A percentile compares a stretch with the other conserved stretches of the same genome.
These are phyloP conservation scores for Apiospora sp. DNA, from an alignment of 2,329 filamentous ascomycete species.

Conservation along the genomic window DNA sequence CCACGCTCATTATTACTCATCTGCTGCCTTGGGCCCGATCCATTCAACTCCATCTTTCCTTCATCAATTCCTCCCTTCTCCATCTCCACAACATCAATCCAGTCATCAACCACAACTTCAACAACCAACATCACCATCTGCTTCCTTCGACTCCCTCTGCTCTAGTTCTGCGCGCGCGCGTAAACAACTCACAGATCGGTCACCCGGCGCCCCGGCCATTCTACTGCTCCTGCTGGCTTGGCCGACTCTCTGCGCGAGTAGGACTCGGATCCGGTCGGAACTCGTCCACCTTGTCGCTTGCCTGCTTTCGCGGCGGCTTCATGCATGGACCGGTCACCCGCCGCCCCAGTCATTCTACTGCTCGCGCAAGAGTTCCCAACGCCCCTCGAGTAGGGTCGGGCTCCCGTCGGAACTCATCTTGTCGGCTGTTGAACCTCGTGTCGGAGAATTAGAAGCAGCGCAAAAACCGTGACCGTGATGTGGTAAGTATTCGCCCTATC, in stretches of 20 bases:
- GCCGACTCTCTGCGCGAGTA: conserved; percentile 22
- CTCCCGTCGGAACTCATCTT: conserved; percentile 23
- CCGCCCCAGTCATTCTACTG: conserved; percentile 24
- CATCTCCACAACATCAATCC: background rate
- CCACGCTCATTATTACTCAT: background rate
- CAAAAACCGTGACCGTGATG: background rate
- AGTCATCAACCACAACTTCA: background rate
- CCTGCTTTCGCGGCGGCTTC: conserved; percentile 1
- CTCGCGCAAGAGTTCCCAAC: conserved; percentile 22
- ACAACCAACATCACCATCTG: background rate
- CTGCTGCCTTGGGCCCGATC: background rate
- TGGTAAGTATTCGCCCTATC: conserved; percentile 5
- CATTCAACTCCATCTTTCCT: background rate
- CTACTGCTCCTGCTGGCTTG: conserved; percentile 21
- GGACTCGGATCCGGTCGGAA: conserved; percentile 24
- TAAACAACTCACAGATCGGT: background rate
- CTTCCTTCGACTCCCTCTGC: background rate
- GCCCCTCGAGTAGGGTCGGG: conserved; percentile 23
- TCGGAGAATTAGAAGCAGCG: background rate
- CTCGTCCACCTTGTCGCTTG: conserved; percentile 16
- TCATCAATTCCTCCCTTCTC: background rate
- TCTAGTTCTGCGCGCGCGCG: background rate
- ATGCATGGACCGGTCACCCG: conserved; percentile 11
- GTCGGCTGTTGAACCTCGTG: conserved; percentile 6
- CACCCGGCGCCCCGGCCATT: conserved; percentile 22